These are phyloP conservation scores for Pythium insidiosum DNA, from an alignment of 352 stramenopile species.

Conservation along the genomic window DNA sequence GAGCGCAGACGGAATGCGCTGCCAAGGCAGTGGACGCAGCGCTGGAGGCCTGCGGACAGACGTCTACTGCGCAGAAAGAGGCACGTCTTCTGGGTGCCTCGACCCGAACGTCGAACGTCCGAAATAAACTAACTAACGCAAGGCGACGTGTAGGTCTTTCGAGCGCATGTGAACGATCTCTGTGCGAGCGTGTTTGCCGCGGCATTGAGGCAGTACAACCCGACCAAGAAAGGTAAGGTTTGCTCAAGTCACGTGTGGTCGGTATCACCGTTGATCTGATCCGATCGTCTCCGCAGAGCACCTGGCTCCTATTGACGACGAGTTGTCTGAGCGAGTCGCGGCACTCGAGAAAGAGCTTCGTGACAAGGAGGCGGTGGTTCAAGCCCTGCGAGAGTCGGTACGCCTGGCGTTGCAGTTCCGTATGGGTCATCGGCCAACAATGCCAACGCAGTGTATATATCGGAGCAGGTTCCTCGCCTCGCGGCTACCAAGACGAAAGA, in stretches of 20 bases:
- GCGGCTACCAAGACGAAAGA: conserved; percentile 39
- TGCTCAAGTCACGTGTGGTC: background rate
- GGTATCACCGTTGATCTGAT: background rate
- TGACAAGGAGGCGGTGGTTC: conserved; percentile 42
- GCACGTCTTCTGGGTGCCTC: too few relatives aligned
- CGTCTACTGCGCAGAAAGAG: conserved; percentile 52
- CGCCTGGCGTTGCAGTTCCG: background rate
- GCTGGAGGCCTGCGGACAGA: conserved; percentile 35
- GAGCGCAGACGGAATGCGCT: conserved; percentile 54
- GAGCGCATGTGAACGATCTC: conserved; percentile 62
- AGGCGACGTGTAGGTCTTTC: conserved; percentile 36
- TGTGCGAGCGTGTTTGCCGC: conserved; percentile 67
- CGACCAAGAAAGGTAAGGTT: conserved; percentile 37
- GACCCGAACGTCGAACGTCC: too few relatives aligned
- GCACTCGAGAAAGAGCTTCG: conserved; percentile 41
- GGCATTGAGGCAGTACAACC: conserved; percentile 63
- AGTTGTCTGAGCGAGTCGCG: conserved; percentile 26
- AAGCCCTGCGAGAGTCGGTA: conserved; percentile 52
- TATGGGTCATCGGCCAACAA: background rate
- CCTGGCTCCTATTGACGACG: conserved; percentile 45
- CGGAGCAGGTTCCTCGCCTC: conserved; percentile 35
- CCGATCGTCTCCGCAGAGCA: conserved; percentile 39
- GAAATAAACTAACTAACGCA: too few relatives aligned
- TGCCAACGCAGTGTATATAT: too few relatives aligned
- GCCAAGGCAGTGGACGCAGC: conserved; percentile 43